These are phyloP conservation scores for Syzygium syzygioides DNA, from an alignment of 441 rosid genomes.

Conservation along the genomic window DNA sequence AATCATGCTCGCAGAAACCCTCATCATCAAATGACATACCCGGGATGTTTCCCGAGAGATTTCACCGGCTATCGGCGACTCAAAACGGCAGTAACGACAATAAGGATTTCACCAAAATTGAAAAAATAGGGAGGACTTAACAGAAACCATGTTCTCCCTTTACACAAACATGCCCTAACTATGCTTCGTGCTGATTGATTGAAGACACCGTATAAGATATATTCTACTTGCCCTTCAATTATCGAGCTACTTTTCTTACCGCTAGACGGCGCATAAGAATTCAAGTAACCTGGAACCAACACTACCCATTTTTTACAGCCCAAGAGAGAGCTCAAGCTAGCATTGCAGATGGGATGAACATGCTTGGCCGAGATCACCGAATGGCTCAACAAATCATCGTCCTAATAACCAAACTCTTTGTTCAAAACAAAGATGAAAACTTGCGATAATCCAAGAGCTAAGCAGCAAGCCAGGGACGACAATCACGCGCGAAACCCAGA, in stretches of 20 bases:
- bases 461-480: not conserved
- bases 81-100: not conserved
- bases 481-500: not conserved
- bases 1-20: not conserved
- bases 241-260: not conserved
- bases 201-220: not conserved
- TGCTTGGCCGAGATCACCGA: not conserved
- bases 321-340: not conserved
- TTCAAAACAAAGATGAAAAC: not conserved
- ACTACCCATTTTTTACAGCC: not conserved
- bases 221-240: not conserved
- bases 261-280: not conserved
- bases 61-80: accelerated
- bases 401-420: not conserved
- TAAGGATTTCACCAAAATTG: not conserved
- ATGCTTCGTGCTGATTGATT: not conserved
- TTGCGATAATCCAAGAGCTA: not conserved
- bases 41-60: not conserved
- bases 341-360: not conserved
- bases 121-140: not conserved
- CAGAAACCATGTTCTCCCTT: not conserved
- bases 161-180: not conserved
- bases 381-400: not conserved
- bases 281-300: not conserved
- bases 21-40: not conserved